A percentile compares a stretch with the other conserved stretches of the same genome.
Conservation (phyloP, 1,284 basidiomycete genomes). For the Paramarasmius palmivorus region DNA sequence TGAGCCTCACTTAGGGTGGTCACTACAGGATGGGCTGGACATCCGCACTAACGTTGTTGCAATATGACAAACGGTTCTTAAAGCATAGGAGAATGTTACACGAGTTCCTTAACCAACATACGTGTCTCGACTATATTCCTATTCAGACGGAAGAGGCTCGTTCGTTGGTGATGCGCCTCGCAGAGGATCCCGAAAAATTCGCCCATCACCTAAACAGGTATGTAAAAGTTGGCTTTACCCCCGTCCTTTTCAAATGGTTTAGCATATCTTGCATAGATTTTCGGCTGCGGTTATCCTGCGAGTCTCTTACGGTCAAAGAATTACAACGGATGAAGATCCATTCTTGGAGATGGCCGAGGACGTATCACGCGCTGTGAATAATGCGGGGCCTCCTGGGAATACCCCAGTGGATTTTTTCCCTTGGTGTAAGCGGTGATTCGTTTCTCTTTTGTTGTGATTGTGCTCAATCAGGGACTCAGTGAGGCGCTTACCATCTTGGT, state of each 20-base stretch:
- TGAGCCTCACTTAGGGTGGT: not conserved
- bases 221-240: not conserved
- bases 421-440: conserved; percentile 12
- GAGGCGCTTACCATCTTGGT: conserved; percentile 23
- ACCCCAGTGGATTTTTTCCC: conserved; percentile 24
- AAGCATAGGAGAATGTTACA: conserved; percentile 21
- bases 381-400: conserved; percentile 20
- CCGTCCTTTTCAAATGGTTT: not conserved
- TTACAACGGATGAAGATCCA: conserved; percentile 22
- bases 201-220: not conserved
- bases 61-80: conserved; percentile 20
- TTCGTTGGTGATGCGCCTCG: conserved; percentile 16
- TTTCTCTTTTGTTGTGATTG: not conserved
- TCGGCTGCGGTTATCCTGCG: conserved; percentile 21
- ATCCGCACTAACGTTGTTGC: conserved; percentile 15
- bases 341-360: conserved; percentile 19
- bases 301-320: conserved; percentile 23
- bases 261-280: conserved; percentile 16
- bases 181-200: not conserved
- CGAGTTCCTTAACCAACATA: conserved; percentile 14
- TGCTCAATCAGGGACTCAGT: conserved; percentile 15
- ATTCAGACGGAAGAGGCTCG: conserved; percentile 18
- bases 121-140: conserved; percentile 16
- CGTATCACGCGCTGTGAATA: conserved; percentile 12
- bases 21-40: conserved; percentile 23